Evolutionary conservation across 345 rosid genomes (phyloP).

Genomic region (Euphorbia peplus): DNA sequence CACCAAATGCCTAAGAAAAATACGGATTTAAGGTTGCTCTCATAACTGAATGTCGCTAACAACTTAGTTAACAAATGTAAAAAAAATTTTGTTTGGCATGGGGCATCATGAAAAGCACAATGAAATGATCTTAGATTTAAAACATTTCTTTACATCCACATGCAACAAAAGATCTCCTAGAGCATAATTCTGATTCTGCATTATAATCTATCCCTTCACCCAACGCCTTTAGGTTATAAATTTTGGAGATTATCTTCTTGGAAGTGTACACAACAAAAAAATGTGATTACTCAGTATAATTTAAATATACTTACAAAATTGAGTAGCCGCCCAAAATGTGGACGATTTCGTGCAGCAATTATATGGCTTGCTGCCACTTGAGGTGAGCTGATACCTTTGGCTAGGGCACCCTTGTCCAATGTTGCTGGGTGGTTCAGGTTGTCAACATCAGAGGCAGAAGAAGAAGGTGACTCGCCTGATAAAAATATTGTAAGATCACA

Average conservation of each 20-base stretch:
- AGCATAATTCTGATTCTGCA: neutral
- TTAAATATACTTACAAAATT: constrained; percentile 63
- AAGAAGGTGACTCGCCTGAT: constrained; percentile 96
- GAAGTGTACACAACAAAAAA: neutral
- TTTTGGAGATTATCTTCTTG: neutral
- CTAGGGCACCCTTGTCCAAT: constrained; percentile 52
- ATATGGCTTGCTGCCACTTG: constrained; percentile 66
- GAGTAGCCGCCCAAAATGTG: constrained; percentile 57
- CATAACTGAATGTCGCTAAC: neutral
- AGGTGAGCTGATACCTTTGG: constrained; percentile 73
- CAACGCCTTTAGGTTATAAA: neutral
- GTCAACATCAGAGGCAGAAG: constrained; percentile 95
- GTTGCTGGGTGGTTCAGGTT: constrained; percentile 74
- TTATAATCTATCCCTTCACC: neutral
- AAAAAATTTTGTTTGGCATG: neutral
- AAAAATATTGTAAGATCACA: constrained; percentile 6
- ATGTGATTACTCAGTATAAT: constrained; percentile 1
- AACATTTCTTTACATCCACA: neutral
- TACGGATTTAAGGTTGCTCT: neutral
- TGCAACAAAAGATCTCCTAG: too few species aligned
- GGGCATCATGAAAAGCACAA: neutral
- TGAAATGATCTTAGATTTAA: neutral
- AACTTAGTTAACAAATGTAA: neutral
- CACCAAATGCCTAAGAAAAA: neutral
- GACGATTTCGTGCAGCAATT: constrained; percentile 63